Percentiles rank a stretch among this genome's conserved stretches.
These are phyloP conservation scores for Candida koratica DNA, from an alignment of 805 yeast genomes.

Conservation along the genomic window DNA sequence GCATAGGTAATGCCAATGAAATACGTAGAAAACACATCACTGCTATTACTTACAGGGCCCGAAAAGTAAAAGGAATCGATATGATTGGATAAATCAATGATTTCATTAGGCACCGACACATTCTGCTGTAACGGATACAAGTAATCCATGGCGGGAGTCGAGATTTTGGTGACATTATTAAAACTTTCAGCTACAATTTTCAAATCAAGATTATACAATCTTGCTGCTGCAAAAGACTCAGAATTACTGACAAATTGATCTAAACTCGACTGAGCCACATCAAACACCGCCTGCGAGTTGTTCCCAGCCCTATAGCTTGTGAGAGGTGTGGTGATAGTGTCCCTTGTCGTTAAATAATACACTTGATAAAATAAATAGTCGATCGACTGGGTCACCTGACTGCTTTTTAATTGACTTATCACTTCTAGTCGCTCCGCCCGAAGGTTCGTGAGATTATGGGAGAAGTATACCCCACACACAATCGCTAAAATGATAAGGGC, in stretches of 20 bases:
- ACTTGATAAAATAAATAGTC: slow-evolving; percentile 64
- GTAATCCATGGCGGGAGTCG: slow-evolving; percentile 27
- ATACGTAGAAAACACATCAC: slow-evolving; percentile 32
- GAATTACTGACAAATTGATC: slow-evolving; percentile 64
- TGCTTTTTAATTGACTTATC: slow-evolving; percentile 75
- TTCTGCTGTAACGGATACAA: slow-evolving; percentile 52
- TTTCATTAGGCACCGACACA: slow-evolving; percentile 42
- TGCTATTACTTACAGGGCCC: slow-evolving; percentile 58
- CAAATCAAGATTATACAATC: slow-evolving; percentile 61
- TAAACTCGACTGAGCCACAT: slow-evolving; percentile 43
- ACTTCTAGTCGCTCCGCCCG: slow-evolving; percentile 71
- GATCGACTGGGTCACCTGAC: slow-evolving; percentile 70
- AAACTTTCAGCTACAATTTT: slow-evolving; percentile 39
- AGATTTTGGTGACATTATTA: slow-evolving; percentile 25
- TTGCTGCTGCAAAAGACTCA: slow-evolving; percentile 57
- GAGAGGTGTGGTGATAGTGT: slow-evolving; percentile 56
- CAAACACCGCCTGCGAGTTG: slow-evolving; percentile 41
- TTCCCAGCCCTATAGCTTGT: slow-evolving; percentile 71
- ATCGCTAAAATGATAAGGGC: slow-evolving; percentile 71
- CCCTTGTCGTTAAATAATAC: slow-evolving; percentile 58
- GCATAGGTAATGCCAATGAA: slow-evolving; percentile 77
- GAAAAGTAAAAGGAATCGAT: slow-evolving; percentile 36
- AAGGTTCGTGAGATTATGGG: slow-evolving; percentile 54
- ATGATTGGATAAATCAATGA: slow-evolving; percentile 28
- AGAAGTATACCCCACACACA: slow-evolving; percentile 70